Evolutionary conservation across 306 rosid genomes (phyloP), one percentile per base, ranked within the genome.

Genomic region (Quercus suber): DNA sequence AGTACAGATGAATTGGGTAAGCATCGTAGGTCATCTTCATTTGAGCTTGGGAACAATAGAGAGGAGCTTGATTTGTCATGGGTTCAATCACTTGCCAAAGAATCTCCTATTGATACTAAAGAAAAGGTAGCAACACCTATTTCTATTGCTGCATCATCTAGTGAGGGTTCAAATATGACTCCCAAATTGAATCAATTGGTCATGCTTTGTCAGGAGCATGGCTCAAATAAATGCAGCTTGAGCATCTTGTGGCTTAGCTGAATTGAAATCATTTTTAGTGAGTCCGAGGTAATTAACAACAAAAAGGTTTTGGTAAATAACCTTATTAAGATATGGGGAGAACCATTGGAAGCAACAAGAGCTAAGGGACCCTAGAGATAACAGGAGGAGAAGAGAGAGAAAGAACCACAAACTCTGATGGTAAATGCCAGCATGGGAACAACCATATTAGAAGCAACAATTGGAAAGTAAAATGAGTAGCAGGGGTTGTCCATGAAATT

Each of bases 11-110:
- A 31, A 31, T 31, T 31, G 35, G 35, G 35, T 31, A 31, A 31
- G 5, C 35, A 31, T 5, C 1, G 35, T 31, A 31, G 35, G 35
- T 31, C 35, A 4, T 31, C n/a, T n/a, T n/a, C n/a, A n/a, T n/a
- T n/a, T n/a, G n/a, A n/a, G 35, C 5, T 31, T 31, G 35, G 35
- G 35, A 31, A 31, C 86, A 92, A 90, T 41, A 92, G 94, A 1
- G 97, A 94, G 87, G 98, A 94, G 81, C 97, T 94, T 1, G 96
- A 94, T 85, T 81, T 94, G 18, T 94, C 97, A 10, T 94, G 98
- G 97, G 97, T 94, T 81, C 96, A 92, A 59, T 94, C 96, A 27
- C 98, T 94, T 21, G 98, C 90, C 65, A 92, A 90, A 79, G 96
- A 94, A 82, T 90, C 97, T 84, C 96, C 97, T 31, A 88, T 89